Conservation (phyloP, 129 eudicot species). For the Pulicaria dysenterica region DNA sequence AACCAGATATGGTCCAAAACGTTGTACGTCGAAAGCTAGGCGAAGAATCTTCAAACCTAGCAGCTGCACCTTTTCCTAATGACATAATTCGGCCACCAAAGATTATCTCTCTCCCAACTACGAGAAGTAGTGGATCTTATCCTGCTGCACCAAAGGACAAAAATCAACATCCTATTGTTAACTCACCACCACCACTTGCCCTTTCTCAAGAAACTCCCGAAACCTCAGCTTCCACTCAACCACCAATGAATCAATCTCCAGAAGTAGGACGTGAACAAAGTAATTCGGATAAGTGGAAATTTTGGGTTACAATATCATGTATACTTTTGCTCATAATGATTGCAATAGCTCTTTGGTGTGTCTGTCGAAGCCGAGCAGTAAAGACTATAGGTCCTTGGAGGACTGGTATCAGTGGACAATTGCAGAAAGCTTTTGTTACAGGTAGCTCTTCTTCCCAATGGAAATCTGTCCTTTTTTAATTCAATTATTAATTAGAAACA, state of each 20-base stretch:
- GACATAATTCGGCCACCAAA: conserved; percentile 29
- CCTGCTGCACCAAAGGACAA: conserved; percentile 61
- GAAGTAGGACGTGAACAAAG: conserved; percentile 20
- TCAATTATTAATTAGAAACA: conserved; percentile 2
- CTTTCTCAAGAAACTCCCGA: conserved; percentile 26
- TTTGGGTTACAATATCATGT: conserved; percentile 44
- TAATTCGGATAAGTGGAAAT: conserved; percentile 42
- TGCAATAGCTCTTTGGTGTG: conserved; percentile 37
- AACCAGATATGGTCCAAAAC: conserved; percentile 37
- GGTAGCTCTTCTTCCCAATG: conserved; percentile 38
- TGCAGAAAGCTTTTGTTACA: conserved; percentile 87
- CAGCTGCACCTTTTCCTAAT: conserved; percentile 48
- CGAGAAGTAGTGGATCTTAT: conserved; percentile 88
- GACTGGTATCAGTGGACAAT: conserved; percentile 84
- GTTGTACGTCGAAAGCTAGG: conserved; percentile 56
- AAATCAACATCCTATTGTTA: conserved; percentile 2
- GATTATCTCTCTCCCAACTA: conserved; percentile 55
- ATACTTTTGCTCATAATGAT: conserved; percentile 43
- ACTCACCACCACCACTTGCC: conserved; percentile 26
- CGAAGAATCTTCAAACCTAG: conserved; percentile 65
- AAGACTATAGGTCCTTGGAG: conserved; percentile 76
- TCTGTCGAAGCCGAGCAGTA: conserved; percentile 63
- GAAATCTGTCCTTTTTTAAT: too few relatives aligned
- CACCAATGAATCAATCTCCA: conserved; percentile 17
- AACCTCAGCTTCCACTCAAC: conserved; percentile 24